These are phyloP conservation scores for Oxyria digyna DNA, from an alignment of 148 eudicot genomes.

Conservation along the genomic window DNA sequence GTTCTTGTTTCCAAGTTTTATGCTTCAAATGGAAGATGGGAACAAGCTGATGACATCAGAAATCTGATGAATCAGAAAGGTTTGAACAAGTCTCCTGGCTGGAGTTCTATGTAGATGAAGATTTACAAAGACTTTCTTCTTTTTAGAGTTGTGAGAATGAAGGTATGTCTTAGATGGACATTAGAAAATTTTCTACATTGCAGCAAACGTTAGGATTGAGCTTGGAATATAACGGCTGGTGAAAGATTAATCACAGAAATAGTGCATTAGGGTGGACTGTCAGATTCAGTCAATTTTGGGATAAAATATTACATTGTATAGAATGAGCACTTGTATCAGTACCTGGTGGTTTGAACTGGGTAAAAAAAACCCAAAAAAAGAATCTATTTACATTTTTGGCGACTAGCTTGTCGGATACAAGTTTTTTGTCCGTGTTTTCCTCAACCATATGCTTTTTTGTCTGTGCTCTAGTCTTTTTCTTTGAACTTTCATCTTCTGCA, in stretches of 20 bases:
- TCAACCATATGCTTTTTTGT: too few species aligned
- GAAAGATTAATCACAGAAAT: too few species aligned
- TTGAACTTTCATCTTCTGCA: too few species aligned
- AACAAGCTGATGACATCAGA: slow-evolving; percentile 41
- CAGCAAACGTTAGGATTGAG: background rate
- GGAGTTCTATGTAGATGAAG: slow-evolving; percentile 41
- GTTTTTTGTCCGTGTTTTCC: too few species aligned
- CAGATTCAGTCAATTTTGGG: background rate
- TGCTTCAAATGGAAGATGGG: slow-evolving; percentile 59
- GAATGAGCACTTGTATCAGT: too few species aligned
- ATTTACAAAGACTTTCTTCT: slow-evolving; percentile 15
- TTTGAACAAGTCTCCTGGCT: slow-evolving; percentile 54
- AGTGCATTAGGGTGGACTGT: too few species aligned
- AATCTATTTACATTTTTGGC: background rate
- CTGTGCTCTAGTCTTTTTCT: too few species aligned
- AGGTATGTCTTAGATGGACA: background rate
- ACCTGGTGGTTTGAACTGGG: too few species aligned
- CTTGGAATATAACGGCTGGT: background rate
- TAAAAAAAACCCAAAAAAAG: too few species aligned
- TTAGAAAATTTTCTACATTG: background rate
- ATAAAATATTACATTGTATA: background rate
- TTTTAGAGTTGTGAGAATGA: slow-evolving; percentile 9
- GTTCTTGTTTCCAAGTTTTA: slow-evolving; percentile 47
- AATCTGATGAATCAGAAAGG: slow-evolving; percentile 54
- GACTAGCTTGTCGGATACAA: too few species aligned